Evolutionary conservation across 768 basidiomycete genomes (phyloP).

Genomic region (Rhizopogon sp.): DNA sequence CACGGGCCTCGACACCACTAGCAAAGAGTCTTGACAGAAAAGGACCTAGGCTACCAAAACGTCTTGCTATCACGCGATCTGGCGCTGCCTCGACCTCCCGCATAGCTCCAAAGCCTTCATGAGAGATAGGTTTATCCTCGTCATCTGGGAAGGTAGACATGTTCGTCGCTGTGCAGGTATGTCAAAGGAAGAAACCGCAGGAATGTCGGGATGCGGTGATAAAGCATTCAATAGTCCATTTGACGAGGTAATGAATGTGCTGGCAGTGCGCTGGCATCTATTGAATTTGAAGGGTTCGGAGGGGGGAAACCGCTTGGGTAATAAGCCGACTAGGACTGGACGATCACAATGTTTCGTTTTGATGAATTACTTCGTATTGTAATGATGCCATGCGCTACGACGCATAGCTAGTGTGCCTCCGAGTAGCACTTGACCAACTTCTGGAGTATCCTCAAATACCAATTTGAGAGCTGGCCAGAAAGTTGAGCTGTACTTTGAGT

Average conservation of each 20-base stretch:
- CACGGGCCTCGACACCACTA: constrained; percentile 48
- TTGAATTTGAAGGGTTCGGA: background rate
- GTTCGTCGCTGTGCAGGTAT: background rate
- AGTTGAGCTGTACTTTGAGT: too few species aligned
- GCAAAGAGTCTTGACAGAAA: constrained; percentile 36
- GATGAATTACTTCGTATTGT: too few species aligned
- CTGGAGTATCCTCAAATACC: too few species aligned
- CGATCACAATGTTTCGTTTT: background rate
- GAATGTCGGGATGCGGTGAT: background rate
- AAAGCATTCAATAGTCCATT: background rate
- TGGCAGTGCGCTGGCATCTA: background rate
- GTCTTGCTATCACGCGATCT: constrained; percentile 20
- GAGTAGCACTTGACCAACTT: too few species aligned
- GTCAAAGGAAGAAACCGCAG: background rate
- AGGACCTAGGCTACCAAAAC: constrained; percentile 26
- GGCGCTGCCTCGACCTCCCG: constrained; percentile 20
- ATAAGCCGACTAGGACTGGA: background rate
- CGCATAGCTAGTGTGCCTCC: too few species aligned
- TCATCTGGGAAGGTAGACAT: constrained; percentile 6
- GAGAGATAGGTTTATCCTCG: constrained; percentile 11
- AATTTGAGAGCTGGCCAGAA: too few species aligned
- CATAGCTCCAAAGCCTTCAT: background rate
- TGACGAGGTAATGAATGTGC: background rate
- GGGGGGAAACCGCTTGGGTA: too few species aligned
- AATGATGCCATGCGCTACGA: too few species aligned